Evolutionary conservation across 306 rosid species (phyloP), one percentile per base, ranked within the genome.

Genomic region (Bauhinia variegata): DNA sequence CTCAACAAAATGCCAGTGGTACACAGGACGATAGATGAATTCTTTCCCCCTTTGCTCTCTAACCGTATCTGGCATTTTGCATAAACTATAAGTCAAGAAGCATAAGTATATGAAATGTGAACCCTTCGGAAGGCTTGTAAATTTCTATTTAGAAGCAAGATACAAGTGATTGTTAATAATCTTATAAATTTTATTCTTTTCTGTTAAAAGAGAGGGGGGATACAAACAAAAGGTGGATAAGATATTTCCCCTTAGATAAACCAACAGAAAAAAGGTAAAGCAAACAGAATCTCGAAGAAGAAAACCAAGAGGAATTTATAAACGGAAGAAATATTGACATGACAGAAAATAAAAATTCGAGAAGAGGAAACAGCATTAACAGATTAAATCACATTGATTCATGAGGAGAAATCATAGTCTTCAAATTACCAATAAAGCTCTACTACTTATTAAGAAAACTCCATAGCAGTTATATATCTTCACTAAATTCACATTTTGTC

Each of bases 1-100:
- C 96, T 89, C 84, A 88, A 77, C 41, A 93, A 68, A 81, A 90
- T 62, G 65, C 99, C 97, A 73, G 88, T 90, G 14, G 99, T 93
- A 85, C 99, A 93, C 72, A 93, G 82, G 63, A 93, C 80, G 65
- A 93, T 52, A 55, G 99, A 93, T 30, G 99, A 84, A 54, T 83
- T 69, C 75, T 72, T 86, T 56, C 99, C 99, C 52, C 97, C 99
- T 77, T 31, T 83, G 76, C 85, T 82, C 75, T 93, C 99, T 72
- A 90, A 80, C 54, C 99, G 95, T 75, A 90, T 90, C 99, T 93
- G 80, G 70, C 83, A 79, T 77, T 16, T 63, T 60, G 46, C 58
- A 50, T 54, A 47, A 54, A 47, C 60, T 39, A 57, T 48, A 59
- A 50, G 59, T 65, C 54, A 65, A 37, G 12, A 53, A 41, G 37